Base-by-base conservation (phyloP, 2,329 filamentous ascomycete genomes). In the Bipolaris cookei region DNA sequence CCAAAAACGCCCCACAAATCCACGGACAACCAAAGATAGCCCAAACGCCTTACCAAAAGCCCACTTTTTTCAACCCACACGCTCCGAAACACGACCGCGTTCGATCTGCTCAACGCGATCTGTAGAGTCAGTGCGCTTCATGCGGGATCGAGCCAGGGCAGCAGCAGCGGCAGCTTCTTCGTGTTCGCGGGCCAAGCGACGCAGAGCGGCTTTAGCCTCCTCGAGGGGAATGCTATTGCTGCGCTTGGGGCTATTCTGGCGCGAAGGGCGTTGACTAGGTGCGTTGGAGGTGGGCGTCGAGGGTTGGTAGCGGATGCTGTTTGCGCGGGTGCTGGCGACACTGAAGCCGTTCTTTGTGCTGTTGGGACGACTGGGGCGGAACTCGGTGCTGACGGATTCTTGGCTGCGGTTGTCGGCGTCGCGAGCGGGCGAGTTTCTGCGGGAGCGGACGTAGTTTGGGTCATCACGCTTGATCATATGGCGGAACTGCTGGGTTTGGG, bases 391-490 rank as follows among this genome's bases (percentile, higher is more conserved):
- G 16, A 68, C 60, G 1, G 71, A 74, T n/a, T 75, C 69, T 52
- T 73, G 66, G 50, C 69, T 72, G 14, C 53, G 61, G 28, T 59
- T 49, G 47, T 61, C 64, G 45, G 30, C 20, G 18, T 67, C 64
- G 43, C 61, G 64, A 1, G 69, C 68, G 30, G 63, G 61, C 3
- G 69, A 72, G 25, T 63, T 65, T 16, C 53, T 64, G 8, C 69
- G 63, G 2, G 65, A 68, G 10, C 63, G 62, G 30, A 67, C 56
- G 43, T 73, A 77, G 14, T 71, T 65, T 8, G 76, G 76, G 37
- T 77, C 74, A 54, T 78, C 76, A 59, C 71, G 67, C 54, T 73
- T 73, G 44, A 72, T 59, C 75, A 78, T 77, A 47, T 75, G 73
- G 7, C 76, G 69, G 60, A 78, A 77, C 10, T 65, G 57, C n/a